Base-by-base conservation (phyloP, 495 filamentous ascomycete species). In the Halenospora varia region DNA sequence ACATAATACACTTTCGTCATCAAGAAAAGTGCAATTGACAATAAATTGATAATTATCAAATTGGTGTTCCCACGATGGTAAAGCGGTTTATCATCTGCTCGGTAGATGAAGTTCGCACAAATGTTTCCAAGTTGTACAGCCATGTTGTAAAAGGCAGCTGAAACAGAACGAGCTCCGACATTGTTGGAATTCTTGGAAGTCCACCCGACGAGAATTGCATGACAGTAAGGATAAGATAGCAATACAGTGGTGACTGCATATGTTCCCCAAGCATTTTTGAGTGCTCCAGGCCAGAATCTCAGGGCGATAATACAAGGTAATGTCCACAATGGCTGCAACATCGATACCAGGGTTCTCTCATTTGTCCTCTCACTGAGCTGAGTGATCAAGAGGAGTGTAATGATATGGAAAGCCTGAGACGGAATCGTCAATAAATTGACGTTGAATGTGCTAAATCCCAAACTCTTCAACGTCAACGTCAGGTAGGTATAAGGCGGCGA, bases 391-490 rank as follows among this genome's bases (percentile, higher is more conserved):
- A 79, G 68, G 0, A 82, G 64, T 45, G 72, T 71, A 56, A 75
- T 53, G 48, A 58, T 80, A 78, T 64, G 75, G 73, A 8, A 75
- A 46, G 26, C 71, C 61, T 54, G 80, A 1, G 78, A 73, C 0
- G 86, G 87, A 25, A 90, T 87, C 11, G 81, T 82, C 35, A 91
- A 72, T 13, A 92, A 67, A 61, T 89, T 91, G 9, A 84, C 83
- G 25, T 84, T 60, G 63, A 90, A 87, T 8, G 84, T 86, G 51
- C 73, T 70, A 66, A 88, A 91, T 0, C 84, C 84, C 8, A 88
- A 69, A 1, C 71, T 67, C 53, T 77, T 74, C 6, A 89, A 69
- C 10, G 78, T 77, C 2, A 90, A 68, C 0, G 85, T 88, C 48
- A 90, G 72, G 56, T 90, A 91, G 10, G 67, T 71, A 2, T 67